Percentiles rank a stretch among this genome's conserved stretches.
Evolutionary conservation across 345 rosid genomes (phyloP).

Genomic region (Rhodamnia argentea): DNA sequence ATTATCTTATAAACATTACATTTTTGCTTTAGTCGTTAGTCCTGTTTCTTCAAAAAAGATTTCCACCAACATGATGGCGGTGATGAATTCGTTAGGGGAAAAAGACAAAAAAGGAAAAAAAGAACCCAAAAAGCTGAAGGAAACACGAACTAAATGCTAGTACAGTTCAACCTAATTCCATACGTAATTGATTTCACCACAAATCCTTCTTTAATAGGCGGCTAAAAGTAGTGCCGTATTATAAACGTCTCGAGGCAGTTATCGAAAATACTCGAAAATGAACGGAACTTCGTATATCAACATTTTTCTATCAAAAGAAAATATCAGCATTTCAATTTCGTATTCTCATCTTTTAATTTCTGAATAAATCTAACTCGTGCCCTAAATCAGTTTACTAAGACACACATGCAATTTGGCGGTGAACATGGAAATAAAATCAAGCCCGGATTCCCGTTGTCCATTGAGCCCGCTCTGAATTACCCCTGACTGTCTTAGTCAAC

Average conservation of each 20-base stretch:
- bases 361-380: background rate
- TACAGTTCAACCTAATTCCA: background rate
- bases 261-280: background rate
- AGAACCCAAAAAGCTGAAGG: background rate
- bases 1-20: no score
- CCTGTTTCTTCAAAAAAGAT: no score
- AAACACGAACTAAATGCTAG: background rate
- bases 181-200: background rate
- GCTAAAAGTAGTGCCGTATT: no score
- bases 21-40: no score
- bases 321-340: background rate
- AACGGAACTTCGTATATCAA: background rate
- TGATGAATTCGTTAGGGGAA: background rate
- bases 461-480: no score
- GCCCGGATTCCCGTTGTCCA: background rate
- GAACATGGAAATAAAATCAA: background rate
- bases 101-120: background rate
- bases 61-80: no score
- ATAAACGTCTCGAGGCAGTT: background rate
- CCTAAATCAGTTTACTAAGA: background rate
- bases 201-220: background rate
- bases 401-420: background rate
- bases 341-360: background rate
- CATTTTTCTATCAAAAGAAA: no score
- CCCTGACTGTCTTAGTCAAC: no score